Evolutionary conservation across 2,329 filamentous ascomycete species (phyloP).

Genomic region (Aspergillus puulaauensis): DNA sequence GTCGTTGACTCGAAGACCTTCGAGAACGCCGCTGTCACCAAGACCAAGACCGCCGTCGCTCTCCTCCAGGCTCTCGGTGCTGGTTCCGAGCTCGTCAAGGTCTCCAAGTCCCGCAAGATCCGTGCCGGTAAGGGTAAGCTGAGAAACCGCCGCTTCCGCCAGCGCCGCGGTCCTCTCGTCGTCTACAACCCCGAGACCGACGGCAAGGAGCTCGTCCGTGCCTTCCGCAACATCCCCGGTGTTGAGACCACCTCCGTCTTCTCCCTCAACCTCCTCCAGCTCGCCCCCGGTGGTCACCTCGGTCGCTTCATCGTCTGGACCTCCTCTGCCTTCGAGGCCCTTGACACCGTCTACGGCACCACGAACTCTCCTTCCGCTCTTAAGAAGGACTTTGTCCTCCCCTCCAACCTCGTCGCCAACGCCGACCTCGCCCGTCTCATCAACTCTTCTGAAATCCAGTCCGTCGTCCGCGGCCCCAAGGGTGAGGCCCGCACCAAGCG

Average conservation of each 20-base stretch:
- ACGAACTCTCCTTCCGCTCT: constrained; percentile 84
- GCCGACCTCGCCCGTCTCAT: constrained; percentile 95
- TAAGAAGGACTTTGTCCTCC: constrained; percentile 99
- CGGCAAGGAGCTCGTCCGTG: constrained; percentile 87
- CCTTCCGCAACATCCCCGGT: constrained; percentile 98
- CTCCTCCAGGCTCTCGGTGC: constrained; percentile 92
- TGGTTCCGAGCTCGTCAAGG: constrained; percentile 88
- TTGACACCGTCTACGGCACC: constrained; percentile 95
- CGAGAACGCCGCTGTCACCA: constrained; percentile 73
- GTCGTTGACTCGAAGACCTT: constrained; percentile 92
- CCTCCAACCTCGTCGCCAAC: constrained; percentile 88
- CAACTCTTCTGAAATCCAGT: constrained; percentile 99
- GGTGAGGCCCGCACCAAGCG: constrained; percentile 89
- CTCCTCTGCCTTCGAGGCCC: constrained; percentile 91
- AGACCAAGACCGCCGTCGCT: constrained; percentile 82
- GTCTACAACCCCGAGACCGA: constrained; percentile 96
- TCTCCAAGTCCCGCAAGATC: constrained; percentile 93
- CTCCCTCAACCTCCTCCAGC: constrained; percentile 96
- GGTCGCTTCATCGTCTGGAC: constrained; percentile 99
- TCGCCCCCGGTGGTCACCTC: constrained; percentile 97
- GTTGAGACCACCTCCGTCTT: constrained; percentile 95
- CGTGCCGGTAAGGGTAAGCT: constrained; percentile 99
- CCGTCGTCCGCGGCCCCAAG: constrained; percentile 87
- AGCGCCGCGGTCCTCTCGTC: constrained; percentile 95
- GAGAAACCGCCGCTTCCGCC: constrained; percentile 91